Percentiles rank a stretch among this genome's conserved stretches.
These are phyloP conservation scores for Chrysosphaeria jannelii DNA, from an alignment of 2,329 filamentous ascomycete genomes.

Conservation along the genomic window DNA sequence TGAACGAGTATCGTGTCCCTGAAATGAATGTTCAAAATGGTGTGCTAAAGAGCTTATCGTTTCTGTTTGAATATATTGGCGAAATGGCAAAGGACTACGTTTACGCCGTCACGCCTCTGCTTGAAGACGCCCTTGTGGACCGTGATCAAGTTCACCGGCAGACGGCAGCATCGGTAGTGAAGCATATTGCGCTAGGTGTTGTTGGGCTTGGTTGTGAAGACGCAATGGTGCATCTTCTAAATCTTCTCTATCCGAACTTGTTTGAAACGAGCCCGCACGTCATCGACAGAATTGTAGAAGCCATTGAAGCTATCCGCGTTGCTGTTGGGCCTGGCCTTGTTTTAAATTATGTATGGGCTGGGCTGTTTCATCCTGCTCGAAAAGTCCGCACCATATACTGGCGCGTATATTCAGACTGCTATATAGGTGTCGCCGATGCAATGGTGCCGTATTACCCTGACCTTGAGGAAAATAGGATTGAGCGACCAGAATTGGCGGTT, in stretches of 20 bases:
- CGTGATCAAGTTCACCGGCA: slow-evolving; percentile 94
- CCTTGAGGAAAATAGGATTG: slow-evolving; percentile 49
- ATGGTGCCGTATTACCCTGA: slow-evolving; percentile 94
- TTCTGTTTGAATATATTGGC: slow-evolving; percentile 96
- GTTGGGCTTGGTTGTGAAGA: slow-evolving; percentile 93
- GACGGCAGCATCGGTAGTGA: slow-evolving; percentile 86
- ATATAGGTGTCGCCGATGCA: slow-evolving; percentile 73
- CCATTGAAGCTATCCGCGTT: slow-evolving; percentile 84
- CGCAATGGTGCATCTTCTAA: slow-evolving; percentile 91
- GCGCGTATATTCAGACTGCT: slow-evolving; percentile 89
- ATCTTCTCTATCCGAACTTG: slow-evolving; percentile 83
- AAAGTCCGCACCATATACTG: slow-evolving; percentile 91
- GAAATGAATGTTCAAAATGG: slow-evolving; percentile 98
- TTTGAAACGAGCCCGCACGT: slow-evolving; percentile 97
- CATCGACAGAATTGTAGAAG: slow-evolving; percentile 91
- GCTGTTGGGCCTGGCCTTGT: slow-evolving; percentile 75
- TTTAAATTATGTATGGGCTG: slow-evolving; percentile 96
- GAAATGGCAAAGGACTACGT: slow-evolving; percentile 99
- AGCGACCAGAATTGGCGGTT: slow-evolving; percentile 56
- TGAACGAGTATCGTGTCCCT: slow-evolving; percentile 97
- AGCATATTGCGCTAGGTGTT: slow-evolving; percentile 92
- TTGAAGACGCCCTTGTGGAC: slow-evolving; percentile 92
- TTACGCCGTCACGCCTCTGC: slow-evolving; percentile 81
- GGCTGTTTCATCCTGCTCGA: slow-evolving; percentile 81
- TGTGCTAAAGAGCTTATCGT: slow-evolving; percentile 85